Conservation (phyloP, 1,284 basidiomycete genomes). For the Trichosporon sp. region DNA sequence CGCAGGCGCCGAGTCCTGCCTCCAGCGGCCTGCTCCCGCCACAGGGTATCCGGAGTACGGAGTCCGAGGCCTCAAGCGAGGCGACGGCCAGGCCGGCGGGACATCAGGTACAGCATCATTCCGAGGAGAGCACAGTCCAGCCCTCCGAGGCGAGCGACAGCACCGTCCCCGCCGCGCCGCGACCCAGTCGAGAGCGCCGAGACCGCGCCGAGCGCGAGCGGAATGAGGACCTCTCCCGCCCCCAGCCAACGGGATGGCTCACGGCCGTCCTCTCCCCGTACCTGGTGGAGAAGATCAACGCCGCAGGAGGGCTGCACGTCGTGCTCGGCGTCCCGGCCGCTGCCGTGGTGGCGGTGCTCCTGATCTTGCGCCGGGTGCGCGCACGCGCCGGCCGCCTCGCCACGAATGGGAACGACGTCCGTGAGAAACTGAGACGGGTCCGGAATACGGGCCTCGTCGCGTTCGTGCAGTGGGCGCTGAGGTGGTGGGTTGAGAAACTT, state of each 20-base stretch:
- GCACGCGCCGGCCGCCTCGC: conserved; percentile 11
- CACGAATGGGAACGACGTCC: conserved; percentile 20
- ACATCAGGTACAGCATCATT: background rate
- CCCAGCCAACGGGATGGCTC: background rate
- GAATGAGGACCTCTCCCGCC: background rate
- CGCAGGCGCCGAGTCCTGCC: conserved; percentile 31
- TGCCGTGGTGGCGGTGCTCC: conserved; percentile 24
- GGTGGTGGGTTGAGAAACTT: conserved; percentile 50
- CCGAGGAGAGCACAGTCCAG: background rate
- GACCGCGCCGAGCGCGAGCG: no score
- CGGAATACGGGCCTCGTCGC: conserved; percentile 26
- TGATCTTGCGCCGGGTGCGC: conserved; percentile 25
- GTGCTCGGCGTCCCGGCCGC: conserved; percentile 4
- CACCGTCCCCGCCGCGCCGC: background rate
- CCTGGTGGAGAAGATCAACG: conserved; percentile 10
- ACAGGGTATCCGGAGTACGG: conserved; percentile 22
- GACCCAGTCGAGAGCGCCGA: background rate
- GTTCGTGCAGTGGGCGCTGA: conserved; percentile 43
- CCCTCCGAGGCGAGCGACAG: background rate
- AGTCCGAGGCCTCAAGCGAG: conserved; percentile 23
- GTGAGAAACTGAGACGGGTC: conserved; percentile 29
- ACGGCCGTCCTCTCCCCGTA: background rate
- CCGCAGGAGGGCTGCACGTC: conserved; percentile 2
- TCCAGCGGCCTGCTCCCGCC: conserved; percentile 39
- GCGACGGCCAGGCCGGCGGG: conserved; percentile 28